Base-by-base conservation (phyloP, 805 yeast genomes). In the Jamesozyma jinghongensis region DNA sequence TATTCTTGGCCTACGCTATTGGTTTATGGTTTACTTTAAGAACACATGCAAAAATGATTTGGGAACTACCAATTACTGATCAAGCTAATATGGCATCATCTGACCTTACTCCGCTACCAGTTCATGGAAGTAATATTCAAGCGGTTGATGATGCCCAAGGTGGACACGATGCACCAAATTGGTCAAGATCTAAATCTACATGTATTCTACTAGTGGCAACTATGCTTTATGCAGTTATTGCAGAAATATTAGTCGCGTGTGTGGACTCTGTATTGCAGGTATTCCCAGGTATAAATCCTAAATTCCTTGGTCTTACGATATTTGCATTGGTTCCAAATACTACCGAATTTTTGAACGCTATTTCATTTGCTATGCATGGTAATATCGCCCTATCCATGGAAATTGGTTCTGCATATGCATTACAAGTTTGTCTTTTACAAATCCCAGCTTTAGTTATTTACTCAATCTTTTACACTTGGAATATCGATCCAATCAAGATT, bases 301-400 rank as follows among this genome's bases (percentile, higher is more conserved):
- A 92, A 56, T 79, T 92, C 56, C 69, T 92, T 32, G 98, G 98
- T 5, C 70, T 92, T 50, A 90, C 97, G 0, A 83, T 92, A 2
- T 92, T 92, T 66, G 97, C 98, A 0, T 67, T 92, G 34, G 96
- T 92, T 20, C 98, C 98, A 11, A 92, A 88, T 56, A 86, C 97
- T 5, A 92, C 98, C 0, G 98, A 92, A 64, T 92, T 92, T 54
- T 73, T 92, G 43, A 92, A 92, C 63, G 98, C 97, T 53, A 88
- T 92, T 42, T 87, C 96, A 19, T 92, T 92, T 67, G 98, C 98
- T 0, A 77, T 86, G 51, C 79, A 90, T 51, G 98, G 98, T 1
- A 92, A 92, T 51, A 95, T 92, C 40, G 95, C 98, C 0, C 68
- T 92, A 35, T 85, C 95, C 2, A 85, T 92, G 95, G 98, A 92